Conservation (phyloP, 23 red algal species). For the Agarophyton chilense region DNA sequence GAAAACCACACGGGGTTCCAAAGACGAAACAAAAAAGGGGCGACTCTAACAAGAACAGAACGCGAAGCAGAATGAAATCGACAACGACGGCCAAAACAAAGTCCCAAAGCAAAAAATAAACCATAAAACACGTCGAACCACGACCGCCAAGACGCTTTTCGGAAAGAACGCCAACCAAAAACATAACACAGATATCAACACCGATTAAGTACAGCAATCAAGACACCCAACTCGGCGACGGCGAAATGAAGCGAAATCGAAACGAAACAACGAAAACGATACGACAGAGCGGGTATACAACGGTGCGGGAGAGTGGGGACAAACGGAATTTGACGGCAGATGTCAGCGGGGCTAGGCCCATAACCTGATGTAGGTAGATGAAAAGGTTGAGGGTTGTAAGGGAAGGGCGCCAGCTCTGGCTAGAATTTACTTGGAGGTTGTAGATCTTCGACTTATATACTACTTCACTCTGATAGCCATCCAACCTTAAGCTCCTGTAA, state of each 20-base stretch:
- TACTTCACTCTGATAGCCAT: too few relatives aligned
- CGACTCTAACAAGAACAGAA: not conserved
- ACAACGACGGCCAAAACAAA: not conserved
- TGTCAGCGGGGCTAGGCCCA: conserved; percentile 14
- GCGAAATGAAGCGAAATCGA: too few relatives aligned
- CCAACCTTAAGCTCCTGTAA: too few relatives aligned
- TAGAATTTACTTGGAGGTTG: too few relatives aligned
- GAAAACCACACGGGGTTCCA: not conserved
- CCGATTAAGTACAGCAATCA: not conserved
- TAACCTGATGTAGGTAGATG: conserved; percentile 34
- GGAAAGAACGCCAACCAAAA: conserved; percentile 15
- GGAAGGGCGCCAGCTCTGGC: too few relatives aligned
- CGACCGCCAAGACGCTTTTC: not conserved
- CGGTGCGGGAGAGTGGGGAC: conserved; percentile 3
- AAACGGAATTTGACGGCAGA: conserved; percentile 20
- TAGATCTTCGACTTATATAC: too few relatives aligned
- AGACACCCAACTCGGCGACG: not conserved
- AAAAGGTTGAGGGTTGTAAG: too few relatives aligned
- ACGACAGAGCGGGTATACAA: not conserved
- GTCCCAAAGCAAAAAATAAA: not conserved
- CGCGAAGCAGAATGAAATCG: not conserved
- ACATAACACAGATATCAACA: not conserved
- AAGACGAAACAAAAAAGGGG: not conserved
- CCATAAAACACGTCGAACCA: not conserved
- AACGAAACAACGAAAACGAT: not conserved